Conservation (phyloP, 208 protist species). For the Trypanosoma grayi region DNA sequence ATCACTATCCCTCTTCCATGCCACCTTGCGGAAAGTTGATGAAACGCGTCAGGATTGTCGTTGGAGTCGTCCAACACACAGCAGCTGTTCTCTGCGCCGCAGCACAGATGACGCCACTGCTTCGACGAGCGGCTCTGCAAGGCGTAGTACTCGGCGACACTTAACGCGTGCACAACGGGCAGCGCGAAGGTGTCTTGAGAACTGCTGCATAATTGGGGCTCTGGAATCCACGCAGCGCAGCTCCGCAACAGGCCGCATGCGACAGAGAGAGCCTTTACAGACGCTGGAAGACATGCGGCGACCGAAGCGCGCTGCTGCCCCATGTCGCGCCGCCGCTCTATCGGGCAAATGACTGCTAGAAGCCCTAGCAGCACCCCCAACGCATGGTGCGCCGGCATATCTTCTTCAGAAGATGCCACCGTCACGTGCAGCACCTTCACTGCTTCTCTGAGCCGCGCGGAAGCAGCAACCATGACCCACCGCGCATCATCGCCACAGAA, state of each 20-base stretch:
- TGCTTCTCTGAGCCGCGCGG: background rate
- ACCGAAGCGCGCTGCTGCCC: background rate
- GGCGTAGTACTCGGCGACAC: slow-evolving; percentile 12
- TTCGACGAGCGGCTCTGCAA: slow-evolving; percentile 17
- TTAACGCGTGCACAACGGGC: background rate
- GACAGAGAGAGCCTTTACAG: background rate
- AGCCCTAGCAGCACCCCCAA: slow-evolving; percentile 3
- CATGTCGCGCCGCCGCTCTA: background rate
- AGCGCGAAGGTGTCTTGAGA: background rate
- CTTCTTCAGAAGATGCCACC: background rate
- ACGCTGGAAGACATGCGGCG: background rate
- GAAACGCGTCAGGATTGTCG: background rate
- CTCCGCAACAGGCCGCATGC: background rate
- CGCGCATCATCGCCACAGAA: background rate
- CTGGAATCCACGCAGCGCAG: background rate
- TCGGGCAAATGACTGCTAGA: slow-evolving; percentile 4
- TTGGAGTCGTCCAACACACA: background rate
- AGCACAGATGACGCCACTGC: background rate
- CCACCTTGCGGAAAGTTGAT: no score
- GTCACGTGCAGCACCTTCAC: background rate
- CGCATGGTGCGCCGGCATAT: background rate
- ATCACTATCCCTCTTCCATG: background rate
- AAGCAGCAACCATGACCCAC: slow-evolving; percentile 1
- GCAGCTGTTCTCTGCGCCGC: background rate
- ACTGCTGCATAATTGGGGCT: background rate